Base-by-base conservation (phyloP, 768 basidiomycete species). In the Suillus placidus region DNA sequence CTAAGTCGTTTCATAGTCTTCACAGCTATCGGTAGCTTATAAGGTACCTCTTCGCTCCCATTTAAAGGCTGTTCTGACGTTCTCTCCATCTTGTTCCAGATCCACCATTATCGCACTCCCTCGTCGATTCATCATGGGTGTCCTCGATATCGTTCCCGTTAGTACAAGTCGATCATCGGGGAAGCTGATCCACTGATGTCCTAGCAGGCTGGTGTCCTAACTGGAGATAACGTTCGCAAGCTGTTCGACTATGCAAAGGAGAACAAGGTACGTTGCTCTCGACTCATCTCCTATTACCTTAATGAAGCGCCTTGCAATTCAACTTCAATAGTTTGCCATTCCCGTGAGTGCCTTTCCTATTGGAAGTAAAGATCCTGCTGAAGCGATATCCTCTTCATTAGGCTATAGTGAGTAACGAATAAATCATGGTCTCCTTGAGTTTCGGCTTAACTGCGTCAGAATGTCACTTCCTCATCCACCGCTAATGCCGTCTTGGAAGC, bases 401-500 rank as follows among this genome's bases (percentile, higher is more conserved):
- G 92, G 91, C 90, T 70, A 89, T 93, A 78, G 92, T 94, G 72
- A 81, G 90, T 87, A n/a, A 14, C 51, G 26, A 60, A 32, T 42
- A 13, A 13, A 30, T 60, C 40, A 13, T 6, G 6, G 6, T 30
- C 12, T 60, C 18, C 26, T 34, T 26, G 23, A 14, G 12, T 47
- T 42, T 57, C 55, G 20, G 37, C 64, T 60, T 62, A 35, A 69
- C 64, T 42, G 23, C 45, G 34, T 54, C 71, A 97, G 95, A 99
- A 99, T 75, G 91, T 94, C 55, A 99, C 97, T 54, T 99, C 97
- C 20, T 96, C 97, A 13, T 99, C 97, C 37, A 90, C 89, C 45
- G 95, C 90, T 62, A 97, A 98, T 77, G 94, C 96, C 64, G 92
- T 89, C 65, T 89, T 99, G 68, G 97, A 99, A 81, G 97, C 95